Conservation (phyloP, 2,329 filamentous ascomycete genomes). For the Magnaporthiopsis poae region DNA sequence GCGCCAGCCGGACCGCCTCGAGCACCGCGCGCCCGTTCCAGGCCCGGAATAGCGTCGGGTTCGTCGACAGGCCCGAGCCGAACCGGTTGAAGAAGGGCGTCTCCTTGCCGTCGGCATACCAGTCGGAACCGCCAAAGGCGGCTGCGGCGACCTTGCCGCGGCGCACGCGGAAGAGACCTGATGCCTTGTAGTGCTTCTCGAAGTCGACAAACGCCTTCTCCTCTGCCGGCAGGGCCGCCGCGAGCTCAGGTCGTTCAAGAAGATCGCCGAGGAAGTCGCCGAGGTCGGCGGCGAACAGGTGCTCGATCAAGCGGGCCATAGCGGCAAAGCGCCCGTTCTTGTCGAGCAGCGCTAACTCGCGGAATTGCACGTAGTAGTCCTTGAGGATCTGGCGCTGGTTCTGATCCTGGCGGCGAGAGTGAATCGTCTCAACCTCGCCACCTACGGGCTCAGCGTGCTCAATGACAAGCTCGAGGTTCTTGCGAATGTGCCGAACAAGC, state of each 20-base stretch:
- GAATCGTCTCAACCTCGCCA: slow-evolving; percentile 16
- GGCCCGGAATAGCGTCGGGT: slow-evolving; percentile 4
- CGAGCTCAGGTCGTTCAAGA: not conserved
- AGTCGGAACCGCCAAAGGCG: slow-evolving; percentile 3
- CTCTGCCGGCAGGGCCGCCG: not conserved
- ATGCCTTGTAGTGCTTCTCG: slow-evolving; percentile 2
- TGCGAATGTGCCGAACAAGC: not conserved
- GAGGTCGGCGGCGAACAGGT: not conserved
- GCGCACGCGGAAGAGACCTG: slow-evolving; percentile 1
- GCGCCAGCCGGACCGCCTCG: slow-evolving; percentile 1
- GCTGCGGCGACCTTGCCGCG: not conserved
- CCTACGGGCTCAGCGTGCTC: slow-evolving; percentile 14
- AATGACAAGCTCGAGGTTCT: slow-evolving; percentile 5
- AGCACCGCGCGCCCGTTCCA: slow-evolving; percentile 3
- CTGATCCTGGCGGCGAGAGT: slow-evolving; percentile 6
- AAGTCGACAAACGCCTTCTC: slow-evolving; percentile 5
- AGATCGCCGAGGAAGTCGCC: slow-evolving; percentile 1
- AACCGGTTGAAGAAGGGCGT: slow-evolving; percentile 5
- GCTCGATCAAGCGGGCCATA: slow-evolving; percentile 3
- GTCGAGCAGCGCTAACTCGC: slow-evolving; percentile 3
- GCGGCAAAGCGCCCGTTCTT: slow-evolving; percentile 5
- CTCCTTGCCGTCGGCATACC: slow-evolving; percentile 3
- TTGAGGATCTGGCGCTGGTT: not conserved
- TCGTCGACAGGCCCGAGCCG: slow-evolving; percentile 4
- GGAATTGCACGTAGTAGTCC: slow-evolving; percentile 5